Percentiles rank a stretch among this genome's conserved stretches.
Evolutionary conservation across 176 grass and related monocot genomes (phyloP).

Genomic region (Triticum turgidum): DNA sequence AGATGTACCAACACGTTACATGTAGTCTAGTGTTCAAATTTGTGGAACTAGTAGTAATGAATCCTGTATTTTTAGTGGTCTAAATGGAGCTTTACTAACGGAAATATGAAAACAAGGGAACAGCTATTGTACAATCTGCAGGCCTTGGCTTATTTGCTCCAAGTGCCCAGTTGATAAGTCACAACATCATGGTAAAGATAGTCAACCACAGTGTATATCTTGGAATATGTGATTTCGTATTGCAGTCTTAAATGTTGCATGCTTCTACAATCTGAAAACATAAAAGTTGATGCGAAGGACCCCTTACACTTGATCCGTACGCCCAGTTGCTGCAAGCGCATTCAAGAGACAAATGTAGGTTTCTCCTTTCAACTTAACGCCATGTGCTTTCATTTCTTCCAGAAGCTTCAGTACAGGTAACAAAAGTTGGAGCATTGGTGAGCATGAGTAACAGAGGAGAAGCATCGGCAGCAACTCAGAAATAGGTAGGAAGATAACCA

Average conservation of each 20-base stretch:
- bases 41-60: not conserved
- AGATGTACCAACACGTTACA: constrained; percentile 3
- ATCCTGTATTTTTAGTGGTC: not conserved
- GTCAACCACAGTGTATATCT: not conserved
- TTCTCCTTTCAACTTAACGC: constrained; percentile 88
- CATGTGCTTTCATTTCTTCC: constrained; percentile 93
- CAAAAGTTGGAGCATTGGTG: constrained; percentile 1
- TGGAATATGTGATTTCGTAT: not conserved
- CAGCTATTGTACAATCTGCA: not conserved
- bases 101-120: constrained; percentile 8
- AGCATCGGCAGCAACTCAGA: not conserved
- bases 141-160: constrained; percentile 24
- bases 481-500: constrained; percentile 20
- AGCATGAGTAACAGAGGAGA: not conserved
- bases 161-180: not conserved
- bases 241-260: not conserved
- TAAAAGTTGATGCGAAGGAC: not conserved
- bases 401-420: constrained; percentile 72
- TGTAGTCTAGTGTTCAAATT: not conserved
- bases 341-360: constrained; percentile 94
- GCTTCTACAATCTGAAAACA: constrained; percentile 15
- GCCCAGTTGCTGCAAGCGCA: constrained; percentile 77
- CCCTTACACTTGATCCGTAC: constrained; percentile 88
- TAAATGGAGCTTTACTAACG: constrained; percentile 20
- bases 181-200: constrained; percentile 7